Evolutionary conservation across 2,329 filamentous ascomycete species (phyloP).

Genomic region (Colletotrichum eleusines): DNA sequence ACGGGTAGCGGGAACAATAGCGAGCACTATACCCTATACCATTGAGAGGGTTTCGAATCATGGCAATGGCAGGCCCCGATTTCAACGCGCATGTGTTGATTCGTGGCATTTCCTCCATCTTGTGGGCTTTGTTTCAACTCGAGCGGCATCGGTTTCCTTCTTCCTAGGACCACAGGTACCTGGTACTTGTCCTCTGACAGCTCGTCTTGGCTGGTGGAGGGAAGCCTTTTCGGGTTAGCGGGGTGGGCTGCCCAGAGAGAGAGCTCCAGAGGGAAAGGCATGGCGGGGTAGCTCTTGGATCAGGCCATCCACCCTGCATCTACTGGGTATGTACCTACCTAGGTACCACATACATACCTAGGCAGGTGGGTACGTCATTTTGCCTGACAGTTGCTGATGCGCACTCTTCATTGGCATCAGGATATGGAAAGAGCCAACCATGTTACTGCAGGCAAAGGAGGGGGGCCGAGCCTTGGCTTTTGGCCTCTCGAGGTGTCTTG

Average conservation of each 20-base stretch:
- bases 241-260: constrained; percentile 5
- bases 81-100: neutral
- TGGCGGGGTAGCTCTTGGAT: constrained; percentile 37
- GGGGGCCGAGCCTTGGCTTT: constrained; percentile 12
- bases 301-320: constrained; percentile 4
- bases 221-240: constrained; percentile 13
- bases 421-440: neutral
- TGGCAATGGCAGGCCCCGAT: neutral
- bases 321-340: neutral
- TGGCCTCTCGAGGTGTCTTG: neutral
- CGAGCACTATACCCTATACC: constrained; percentile 36
- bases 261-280: constrained; percentile 26
- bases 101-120: neutral
- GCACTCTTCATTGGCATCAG: neutral
- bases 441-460: constrained; percentile 3
- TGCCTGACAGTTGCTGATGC: neutral
- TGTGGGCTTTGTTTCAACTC: neutral
- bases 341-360: neutral
- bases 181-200: neutral
- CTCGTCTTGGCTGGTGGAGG: neutral
- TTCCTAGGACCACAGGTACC: too few species aligned
- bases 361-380: constrained; percentile 25
- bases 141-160: too few species aligned
- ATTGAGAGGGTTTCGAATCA: constrained; percentile 3
- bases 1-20: constrained; percentile 22